A percentile compares a stretch with the other conserved stretches of the same genome.
These are phyloP conservation scores for Lactifluus piperatus DNA, from an alignment of 768 basidiomycete species.

Conservation along the genomic window DNA sequence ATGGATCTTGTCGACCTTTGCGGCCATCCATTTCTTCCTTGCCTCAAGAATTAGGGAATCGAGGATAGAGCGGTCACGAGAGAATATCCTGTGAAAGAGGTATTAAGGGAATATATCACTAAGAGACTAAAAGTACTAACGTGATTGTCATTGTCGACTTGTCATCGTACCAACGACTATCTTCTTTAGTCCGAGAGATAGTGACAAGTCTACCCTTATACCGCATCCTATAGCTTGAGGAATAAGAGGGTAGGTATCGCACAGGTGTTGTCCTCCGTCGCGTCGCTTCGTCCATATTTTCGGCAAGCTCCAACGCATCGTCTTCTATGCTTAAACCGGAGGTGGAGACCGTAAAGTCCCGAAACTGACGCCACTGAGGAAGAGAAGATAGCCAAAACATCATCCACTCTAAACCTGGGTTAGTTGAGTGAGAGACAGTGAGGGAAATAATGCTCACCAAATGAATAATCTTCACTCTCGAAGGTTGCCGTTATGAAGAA, in stretches of 20 bases:
- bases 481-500: slow-evolving; percentile 59
- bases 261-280: slow-evolving; percentile 23
- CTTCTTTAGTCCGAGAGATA: slow-evolving; percentile 29
- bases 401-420: slow-evolving; percentile 46
- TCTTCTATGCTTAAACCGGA: slow-evolving; percentile 30
- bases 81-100: slow-evolving; percentile 1
- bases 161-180: slow-evolving; percentile 29
- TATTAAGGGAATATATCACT: background rate
- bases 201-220: slow-evolving; percentile 32
- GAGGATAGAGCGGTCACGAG: slow-evolving; percentile 17
- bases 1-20: slow-evolving; percentile 12
- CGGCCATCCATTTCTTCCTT: slow-evolving; percentile 6
- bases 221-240: slow-evolving; percentile 37
- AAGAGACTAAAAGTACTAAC: slow-evolving; percentile 26
- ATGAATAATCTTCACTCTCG: slow-evolving; percentile 48
- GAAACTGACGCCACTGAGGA: slow-evolving; percentile 48
- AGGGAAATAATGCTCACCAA: slow-evolving; percentile 34
- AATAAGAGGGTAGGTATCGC: slow-evolving; percentile 36
- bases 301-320: slow-evolving; percentile 24
- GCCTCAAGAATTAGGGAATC: slow-evolving; percentile 18
- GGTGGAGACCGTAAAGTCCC: slow-evolving; percentile 46
- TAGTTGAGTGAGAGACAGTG: slow-evolving; percentile 1
- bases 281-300: slow-evolving; percentile 7
- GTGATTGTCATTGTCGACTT: slow-evolving; percentile 36
- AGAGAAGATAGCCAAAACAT: slow-evolving; percentile 60